Evolutionary conservation across 768 basidiomycete species (phyloP).

Genomic region (Suillus hirtellus): DNA sequence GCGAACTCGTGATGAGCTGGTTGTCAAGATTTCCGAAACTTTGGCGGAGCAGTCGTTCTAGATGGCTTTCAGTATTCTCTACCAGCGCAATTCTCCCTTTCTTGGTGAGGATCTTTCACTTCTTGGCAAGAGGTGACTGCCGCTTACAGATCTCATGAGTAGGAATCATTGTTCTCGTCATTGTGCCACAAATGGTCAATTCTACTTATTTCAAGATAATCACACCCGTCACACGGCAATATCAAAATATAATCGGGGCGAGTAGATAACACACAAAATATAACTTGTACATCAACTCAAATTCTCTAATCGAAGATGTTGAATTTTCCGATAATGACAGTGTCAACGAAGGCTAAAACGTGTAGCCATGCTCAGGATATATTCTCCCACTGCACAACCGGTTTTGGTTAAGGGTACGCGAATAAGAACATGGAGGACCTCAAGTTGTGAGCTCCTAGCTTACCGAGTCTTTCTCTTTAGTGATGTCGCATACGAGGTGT

Average conservation of each 20-base stretch:
- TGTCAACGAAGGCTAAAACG: not conserved
- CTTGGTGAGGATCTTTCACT: not conserved
- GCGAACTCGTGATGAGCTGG: constrained; percentile 44
- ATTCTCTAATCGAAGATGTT: not conserved
- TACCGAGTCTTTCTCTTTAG: not conserved
- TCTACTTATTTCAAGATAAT: not conserved
- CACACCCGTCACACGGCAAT: not conserved
- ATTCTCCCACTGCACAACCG: not conserved
- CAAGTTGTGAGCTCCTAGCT: not conserved
- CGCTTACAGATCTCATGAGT: not conserved
- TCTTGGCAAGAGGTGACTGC: not conserved
- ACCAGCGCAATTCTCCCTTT: not conserved
- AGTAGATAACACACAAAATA: constrained; percentile 4
- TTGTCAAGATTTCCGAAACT: constrained; percentile 52
- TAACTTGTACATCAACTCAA: constrained; percentile 2
- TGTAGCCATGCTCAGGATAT: not conserved
- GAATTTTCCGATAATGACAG: not conserved
- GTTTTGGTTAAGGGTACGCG: not conserved
- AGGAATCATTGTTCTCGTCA: not conserved
- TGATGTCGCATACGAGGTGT: not conserved
- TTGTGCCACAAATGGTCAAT: not conserved
- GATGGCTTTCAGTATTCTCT: not conserved
- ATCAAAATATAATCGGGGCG: not conserved
- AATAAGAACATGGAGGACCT: not conserved
- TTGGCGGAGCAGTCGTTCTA: constrained; percentile 60